Evolutionary conservation across 2,329 filamentous ascomycete species (phyloP).

Genomic region (Epichloe sylvatica): DNA sequence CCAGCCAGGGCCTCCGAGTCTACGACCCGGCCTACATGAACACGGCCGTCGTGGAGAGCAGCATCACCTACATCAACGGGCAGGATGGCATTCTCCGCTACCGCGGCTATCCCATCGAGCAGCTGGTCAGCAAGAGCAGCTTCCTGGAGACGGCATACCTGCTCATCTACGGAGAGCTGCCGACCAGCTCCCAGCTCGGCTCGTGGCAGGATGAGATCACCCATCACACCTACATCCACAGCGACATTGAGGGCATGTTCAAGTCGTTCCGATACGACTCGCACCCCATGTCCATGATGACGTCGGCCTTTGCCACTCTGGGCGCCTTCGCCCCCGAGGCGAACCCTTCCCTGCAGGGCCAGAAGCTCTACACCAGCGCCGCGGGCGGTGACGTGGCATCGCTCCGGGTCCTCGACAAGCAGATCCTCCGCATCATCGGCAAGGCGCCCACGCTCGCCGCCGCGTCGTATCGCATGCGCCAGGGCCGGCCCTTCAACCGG

Average conservation of each 20-base stretch:
- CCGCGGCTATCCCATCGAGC: conserved; percentile 37
- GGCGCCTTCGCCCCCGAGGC: conserved; percentile 36
- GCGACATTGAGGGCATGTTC: conserved; percentile 35
- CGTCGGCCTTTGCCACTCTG: conserved; percentile 34
- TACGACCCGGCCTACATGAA: conserved; percentile 41
- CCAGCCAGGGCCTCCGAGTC: conserved; percentile 33
- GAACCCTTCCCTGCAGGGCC: conserved; percentile 34
- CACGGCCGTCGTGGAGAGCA: conserved; percentile 34
- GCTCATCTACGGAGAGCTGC: conserved; percentile 37
- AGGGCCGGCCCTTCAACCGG: conserved; percentile 36
- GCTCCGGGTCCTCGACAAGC: conserved; percentile 33
- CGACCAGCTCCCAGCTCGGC: conserved; percentile 25
- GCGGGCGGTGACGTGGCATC: conserved; percentile 26
- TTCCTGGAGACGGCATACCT: conserved; percentile 37
- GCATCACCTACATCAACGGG: conserved; percentile 40
- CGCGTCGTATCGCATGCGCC: conserved; percentile 37
- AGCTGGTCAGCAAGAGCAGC: conserved; percentile 33
- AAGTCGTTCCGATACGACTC: conserved; percentile 38
- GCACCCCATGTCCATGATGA: conserved; percentile 38
- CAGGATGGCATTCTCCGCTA: conserved; percentile 37
- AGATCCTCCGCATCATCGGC: conserved; percentile 37
- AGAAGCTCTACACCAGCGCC: conserved; percentile 35
- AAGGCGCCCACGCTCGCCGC: conserved; percentile 37
- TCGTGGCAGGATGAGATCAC: conserved; percentile 34
- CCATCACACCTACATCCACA: conserved; percentile 37